Evolutionary conservation across 805 yeast genomes (phyloP), one percentile per base, ranked within the genome.

Genomic region (Saccharomycopsis sp.): DNA sequence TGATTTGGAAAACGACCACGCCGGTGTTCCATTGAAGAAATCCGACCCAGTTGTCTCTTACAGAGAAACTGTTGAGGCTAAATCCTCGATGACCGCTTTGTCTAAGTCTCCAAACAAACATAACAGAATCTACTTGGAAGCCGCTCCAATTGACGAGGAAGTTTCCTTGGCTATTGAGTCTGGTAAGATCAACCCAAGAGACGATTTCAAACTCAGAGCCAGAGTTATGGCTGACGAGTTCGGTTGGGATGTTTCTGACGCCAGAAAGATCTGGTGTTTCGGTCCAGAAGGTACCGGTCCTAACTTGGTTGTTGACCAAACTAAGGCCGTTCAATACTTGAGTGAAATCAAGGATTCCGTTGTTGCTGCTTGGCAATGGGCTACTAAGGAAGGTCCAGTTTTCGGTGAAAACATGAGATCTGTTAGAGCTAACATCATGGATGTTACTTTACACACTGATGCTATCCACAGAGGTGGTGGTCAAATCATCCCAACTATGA

Each of bases 381-480:
- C 98, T 80, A 84, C 97, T 74, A 92, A 89, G 84, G 97, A 94
- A 81, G 99, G 99, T 85, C 99, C 99, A 77, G 81, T 93, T 77
- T 83, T 94, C 74, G 97, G 96, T 83, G 98, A 94, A 85, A 82
- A 80, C 78, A 80, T 91, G 82, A 91, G 99, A 85, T 89, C 96
- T 72, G 84, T 91, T 73, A 91, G 98, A 83, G 81, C 90, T 79
- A 93, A 93, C 96, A 88, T 93, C 75, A 84, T 93, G 82, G 99
- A 93, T 86, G 99, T 93, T 75, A 92, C 97, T 70, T 84, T 93
- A 79, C 99, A 93, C 81, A 97, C 98, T 76, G 99, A 93, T 89
- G 97, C 99, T 80, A 93, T 93, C 81, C 99, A 93, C 89, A 92
- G 99, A 89, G 98, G 98, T 86, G 97, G 96, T 83, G 99, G 98